Base-by-base conservation (phyloP, 192 early-diverging fungal genomes). In the Lunasporangiospora selenospora region DNA sequence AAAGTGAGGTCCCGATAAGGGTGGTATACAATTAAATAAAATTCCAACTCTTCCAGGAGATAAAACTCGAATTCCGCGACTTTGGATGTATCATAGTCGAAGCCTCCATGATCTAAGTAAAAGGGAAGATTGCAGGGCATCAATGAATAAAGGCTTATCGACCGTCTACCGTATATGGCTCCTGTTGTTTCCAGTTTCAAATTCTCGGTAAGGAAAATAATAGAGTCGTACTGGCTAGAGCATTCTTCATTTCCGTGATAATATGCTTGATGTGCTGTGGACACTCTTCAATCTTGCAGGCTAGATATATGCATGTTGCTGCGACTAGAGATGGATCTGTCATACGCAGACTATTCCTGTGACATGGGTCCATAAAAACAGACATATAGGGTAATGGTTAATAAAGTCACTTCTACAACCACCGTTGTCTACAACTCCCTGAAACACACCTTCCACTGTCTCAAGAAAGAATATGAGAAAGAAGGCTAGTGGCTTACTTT, bases 51-150 rank as follows among this genome's bases (percentile, higher is more conserved):
- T 63, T 97, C 95, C 31, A 97, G 37, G 29, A 97, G 59, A 54
- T 95, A 93, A 73, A 93, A 95, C 62, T 97, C 95, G 77, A 92
- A 95, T 45, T 96, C 95, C 26, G 95, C 93, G 41, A 97, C 85
- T 56, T 90, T 88, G 16, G 77, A 71, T 33, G 84, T 79, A 18
- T 92, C 92, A 53, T 92, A 95, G 1, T 77, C 62, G 59, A 87
- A 88, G 13, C 76, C 77, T 12, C 77, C 89, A 52, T 79, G 61
- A 30, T 77, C 80, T 61, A 54, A 42, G 44, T 24, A 16, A 27
- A 40, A 49, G 46, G 37, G 19, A 48, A 40, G 1, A 53, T 53
- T 53, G 29, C 5, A 32, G 13, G 41, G 41, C 16, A 2, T 26
- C 21, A 45, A 6, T 24, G 2, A 43, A 58, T 21, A 37, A n/a